These are phyloP conservation scores for Persicaria tinctoria DNA, from an alignment of 148 eudicot genomes.

Conservation along the genomic window DNA sequence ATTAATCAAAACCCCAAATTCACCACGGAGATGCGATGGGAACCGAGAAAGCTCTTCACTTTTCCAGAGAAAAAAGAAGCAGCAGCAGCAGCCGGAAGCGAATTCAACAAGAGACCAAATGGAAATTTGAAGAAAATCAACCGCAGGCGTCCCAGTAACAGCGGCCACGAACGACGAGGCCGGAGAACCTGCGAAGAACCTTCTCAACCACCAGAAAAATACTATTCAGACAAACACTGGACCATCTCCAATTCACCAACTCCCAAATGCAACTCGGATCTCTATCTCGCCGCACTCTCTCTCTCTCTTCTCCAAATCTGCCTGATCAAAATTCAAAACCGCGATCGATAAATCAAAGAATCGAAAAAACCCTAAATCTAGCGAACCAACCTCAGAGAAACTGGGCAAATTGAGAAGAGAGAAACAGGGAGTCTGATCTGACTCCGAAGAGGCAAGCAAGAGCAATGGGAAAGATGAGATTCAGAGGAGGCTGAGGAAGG, in stretches of 20 bases:
- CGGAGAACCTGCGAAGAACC: background rate
- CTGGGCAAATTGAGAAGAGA: background rate
- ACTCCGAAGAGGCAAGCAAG: background rate
- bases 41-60: background rate
- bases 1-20: background rate
- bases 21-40: background rate
- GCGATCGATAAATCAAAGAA: background rate
- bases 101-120: background rate
- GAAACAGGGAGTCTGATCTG: background rate
- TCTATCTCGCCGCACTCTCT: background rate
- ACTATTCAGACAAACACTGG: background rate
- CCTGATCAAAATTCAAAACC: background rate
- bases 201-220: background rate
- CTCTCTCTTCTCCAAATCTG: slow-evolving; percentile 1
- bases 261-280: background rate
- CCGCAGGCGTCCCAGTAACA: background rate
- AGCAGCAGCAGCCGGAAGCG: background rate
- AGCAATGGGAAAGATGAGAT: slow-evolving; percentile 7
- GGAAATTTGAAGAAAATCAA: background rate
- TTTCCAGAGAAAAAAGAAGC: background rate
- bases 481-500: background rate
- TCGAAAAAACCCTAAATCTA: background rate
- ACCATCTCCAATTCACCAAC: background rate
- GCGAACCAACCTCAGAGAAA: background rate
- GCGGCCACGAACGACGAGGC: background rate